A percentile compares a stretch with the other conserved stretches of the same genome.
Conservation (phyloP, 768 basidiomycete genomes). For the Trametes villosa region DNA sequence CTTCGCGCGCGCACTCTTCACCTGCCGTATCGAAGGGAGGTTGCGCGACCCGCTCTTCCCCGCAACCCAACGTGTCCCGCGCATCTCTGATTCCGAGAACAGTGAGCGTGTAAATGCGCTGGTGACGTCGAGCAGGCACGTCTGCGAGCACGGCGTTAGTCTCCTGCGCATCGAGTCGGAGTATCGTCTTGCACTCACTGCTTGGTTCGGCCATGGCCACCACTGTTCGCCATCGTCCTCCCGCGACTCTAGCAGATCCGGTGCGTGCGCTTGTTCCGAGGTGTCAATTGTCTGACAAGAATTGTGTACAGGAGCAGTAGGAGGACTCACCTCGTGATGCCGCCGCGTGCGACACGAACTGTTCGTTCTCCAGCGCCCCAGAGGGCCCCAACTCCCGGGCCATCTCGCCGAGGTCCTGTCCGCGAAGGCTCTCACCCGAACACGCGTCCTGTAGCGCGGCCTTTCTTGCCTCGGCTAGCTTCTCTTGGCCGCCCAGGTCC, state of each 20-base stretch:
- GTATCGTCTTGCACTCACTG: background rate
- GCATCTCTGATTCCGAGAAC: slow-evolving; percentile 24
- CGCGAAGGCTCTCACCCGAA: too few species aligned
- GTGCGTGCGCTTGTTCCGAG: background rate
- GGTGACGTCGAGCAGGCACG: slow-evolving; percentile 14
- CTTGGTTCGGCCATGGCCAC: background rate
- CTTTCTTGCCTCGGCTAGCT: too few species aligned
- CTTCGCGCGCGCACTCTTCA: slow-evolving; percentile 10
- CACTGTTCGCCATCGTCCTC: background rate
- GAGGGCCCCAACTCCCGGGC: too few species aligned
- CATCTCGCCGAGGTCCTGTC: too few species aligned
- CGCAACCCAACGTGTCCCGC: slow-evolving; percentile 19
- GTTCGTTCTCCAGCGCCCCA: too few species aligned
- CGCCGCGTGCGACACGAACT: too few species aligned
- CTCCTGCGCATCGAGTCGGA: too few species aligned
- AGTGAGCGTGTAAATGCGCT: slow-evolving; percentile 22
- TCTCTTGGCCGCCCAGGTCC: too few species aligned
- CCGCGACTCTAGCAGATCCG: background rate
- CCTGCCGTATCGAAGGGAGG: slow-evolving; percentile 12
- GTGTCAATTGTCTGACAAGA: background rate
- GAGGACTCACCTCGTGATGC: too few species aligned
- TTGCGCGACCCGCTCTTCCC: slow-evolving; percentile 1
- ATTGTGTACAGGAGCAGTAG: background rate
- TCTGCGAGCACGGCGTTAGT: background rate
- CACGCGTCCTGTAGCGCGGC: too few species aligned